phyloP scores from a whole-genome alignment of 139 green algal genomes.

The Volvox africanus region DNA sequence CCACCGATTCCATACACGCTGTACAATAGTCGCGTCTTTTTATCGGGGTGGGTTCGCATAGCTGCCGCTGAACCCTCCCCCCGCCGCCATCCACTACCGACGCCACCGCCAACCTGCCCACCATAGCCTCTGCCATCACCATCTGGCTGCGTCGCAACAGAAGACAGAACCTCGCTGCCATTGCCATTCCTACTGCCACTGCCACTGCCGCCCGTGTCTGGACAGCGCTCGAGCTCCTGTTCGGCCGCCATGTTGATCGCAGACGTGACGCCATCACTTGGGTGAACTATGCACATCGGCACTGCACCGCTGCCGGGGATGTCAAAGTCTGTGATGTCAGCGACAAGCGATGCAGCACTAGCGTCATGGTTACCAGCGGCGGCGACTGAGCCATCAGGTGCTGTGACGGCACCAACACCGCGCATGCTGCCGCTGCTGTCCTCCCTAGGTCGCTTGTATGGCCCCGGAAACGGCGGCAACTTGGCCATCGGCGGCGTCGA shows the following conservation, averaged over 20 bases:
- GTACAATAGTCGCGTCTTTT: constrained; percentile 39
- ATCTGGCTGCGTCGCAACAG: background rate
- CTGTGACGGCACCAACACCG: background rate
- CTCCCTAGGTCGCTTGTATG: background rate
- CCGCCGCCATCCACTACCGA: background rate
- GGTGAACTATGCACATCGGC: background rate
- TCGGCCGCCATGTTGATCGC: too few relatives aligned
- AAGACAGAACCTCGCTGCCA: background rate
- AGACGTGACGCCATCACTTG: too few relatives aligned
- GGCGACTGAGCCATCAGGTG: background rate
- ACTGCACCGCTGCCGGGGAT: background rate
- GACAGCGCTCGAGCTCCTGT: too few relatives aligned
- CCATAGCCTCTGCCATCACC: background rate
- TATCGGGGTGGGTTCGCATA: constrained; percentile 20
- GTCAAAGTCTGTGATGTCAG: background rate
- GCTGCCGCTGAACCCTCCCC: background rate
- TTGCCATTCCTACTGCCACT: background rate
- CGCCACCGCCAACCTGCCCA: background rate
- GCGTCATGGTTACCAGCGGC: background rate
- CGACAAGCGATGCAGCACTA: too few relatives aligned
- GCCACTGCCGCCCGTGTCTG: too few relatives aligned
- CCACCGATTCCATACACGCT: background rate
- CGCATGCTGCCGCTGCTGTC: background rate
- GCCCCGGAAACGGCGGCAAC: background rate
- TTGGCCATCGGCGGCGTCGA: background rate